phyloP scores from a whole-genome alignment of 192 early-diverging fungal genomes.

The Backusella mclennaniae region DNA sequence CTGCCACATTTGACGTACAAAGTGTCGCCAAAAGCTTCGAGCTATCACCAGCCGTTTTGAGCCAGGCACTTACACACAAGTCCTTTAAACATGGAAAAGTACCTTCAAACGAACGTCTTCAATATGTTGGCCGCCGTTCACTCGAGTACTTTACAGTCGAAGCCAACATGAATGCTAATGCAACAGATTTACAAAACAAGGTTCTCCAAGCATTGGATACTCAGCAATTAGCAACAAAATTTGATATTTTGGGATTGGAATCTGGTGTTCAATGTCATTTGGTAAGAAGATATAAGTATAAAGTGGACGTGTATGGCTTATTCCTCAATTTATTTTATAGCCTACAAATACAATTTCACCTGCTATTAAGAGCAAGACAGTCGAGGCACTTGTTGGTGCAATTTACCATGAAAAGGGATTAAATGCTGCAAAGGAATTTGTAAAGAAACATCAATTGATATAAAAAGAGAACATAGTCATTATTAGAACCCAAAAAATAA shows the following conservation, averaged over 20 bases:
- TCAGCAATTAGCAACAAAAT: background rate
- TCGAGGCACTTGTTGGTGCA: conserved; percentile 49
- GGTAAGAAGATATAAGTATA: background rate
- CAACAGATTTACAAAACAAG: background rate
- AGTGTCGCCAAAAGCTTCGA: conserved; percentile 25
- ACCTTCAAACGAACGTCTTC: conserved; percentile 45
- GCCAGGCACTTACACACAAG: conserved; percentile 49
- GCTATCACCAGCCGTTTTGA: conserved; percentile 37
- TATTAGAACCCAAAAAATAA: background rate
- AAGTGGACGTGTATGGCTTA: background rate
- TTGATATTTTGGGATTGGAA: conserved; percentile 12
- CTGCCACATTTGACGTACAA: background rate
- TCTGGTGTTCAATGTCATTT: conserved; percentile 11
- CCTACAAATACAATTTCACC: conserved; percentile 8
- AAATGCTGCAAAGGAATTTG: conserved; percentile 42
- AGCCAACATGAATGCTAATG: background rate
- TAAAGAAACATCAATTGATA: conserved; percentile 35
- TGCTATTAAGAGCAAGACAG: conserved; percentile 34
- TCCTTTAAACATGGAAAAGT: conserved; percentile 45
- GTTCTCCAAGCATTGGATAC: background rate
- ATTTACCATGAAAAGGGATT: conserved; percentile 50
- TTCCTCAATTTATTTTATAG: background rate
- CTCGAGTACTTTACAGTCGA: conserved; percentile 17
- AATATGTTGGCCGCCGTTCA: conserved; percentile 15
- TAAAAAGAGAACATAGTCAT: background rate